phyloP scores from a whole-genome alignment of 106 monocot species.

The Xerophyta viscosa region DNA sequence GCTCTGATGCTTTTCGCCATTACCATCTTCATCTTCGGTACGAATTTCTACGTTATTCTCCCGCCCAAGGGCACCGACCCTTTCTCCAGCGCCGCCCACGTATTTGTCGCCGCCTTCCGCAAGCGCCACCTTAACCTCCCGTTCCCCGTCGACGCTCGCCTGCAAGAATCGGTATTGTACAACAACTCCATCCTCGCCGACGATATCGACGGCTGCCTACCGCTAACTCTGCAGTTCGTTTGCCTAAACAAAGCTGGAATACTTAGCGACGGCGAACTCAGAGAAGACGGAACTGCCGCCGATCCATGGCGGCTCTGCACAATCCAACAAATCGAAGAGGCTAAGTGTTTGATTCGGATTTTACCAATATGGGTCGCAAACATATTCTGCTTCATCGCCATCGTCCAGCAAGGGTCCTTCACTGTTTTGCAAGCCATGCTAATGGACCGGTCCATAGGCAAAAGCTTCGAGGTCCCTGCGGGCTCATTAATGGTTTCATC shows the following conservation, averaged over 20 bases:
- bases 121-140: slow-evolving; percentile 8
- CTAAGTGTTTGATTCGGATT: slow-evolving; percentile 49
- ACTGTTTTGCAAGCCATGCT: slow-evolving; percentile 28
- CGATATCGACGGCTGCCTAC: slow-evolving; percentile 5
- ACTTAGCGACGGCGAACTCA: slow-evolving; percentile 30
- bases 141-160: too few species aligned
- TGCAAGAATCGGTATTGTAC: neutral
- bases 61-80: slow-evolving; percentile 29
- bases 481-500: slow-evolving; percentile 27
- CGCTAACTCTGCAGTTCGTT: slow-evolving; percentile 27
- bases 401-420: slow-evolving; percentile 36
- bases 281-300: slow-evolving; percentile 10
- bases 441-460: slow-evolving; percentile 39
- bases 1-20: slow-evolving; percentile 32
- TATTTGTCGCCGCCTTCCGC: slow-evolving; percentile 15
- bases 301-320: slow-evolving; percentile 40
- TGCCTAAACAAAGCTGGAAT: slow-evolving; percentile 69
- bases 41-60: slow-evolving; percentile 12
- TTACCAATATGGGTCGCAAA: slow-evolving; percentile 50
- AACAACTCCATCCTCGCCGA: slow-evolving; percentile 5
- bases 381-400: slow-evolving; percentile 31
- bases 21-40: slow-evolving; percentile 45
- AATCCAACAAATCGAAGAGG: slow-evolving; percentile 54
- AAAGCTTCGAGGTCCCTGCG: slow-evolving; percentile 21
- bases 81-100: slow-evolving; percentile 20